Conservation (phyloP, 176 grass and related monocot species). For the Eragrostis nindensis region DNA sequence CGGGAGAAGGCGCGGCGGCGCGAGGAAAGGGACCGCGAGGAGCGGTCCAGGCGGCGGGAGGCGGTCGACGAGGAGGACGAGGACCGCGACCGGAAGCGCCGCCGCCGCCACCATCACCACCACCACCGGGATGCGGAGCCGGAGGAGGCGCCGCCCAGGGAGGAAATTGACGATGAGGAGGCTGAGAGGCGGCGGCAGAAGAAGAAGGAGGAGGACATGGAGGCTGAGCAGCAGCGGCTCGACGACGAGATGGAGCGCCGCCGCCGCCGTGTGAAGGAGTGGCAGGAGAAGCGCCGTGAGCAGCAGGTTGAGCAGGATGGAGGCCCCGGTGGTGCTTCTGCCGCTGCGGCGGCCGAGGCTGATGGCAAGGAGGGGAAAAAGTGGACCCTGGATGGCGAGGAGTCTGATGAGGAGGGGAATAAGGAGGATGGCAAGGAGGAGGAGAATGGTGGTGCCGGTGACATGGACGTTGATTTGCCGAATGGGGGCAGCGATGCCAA, state of each 20-base stretch:
- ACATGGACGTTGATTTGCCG: constrained; percentile 58
- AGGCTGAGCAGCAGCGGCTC: constrained; percentile 82
- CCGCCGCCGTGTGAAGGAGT: constrained; percentile 85
- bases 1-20: constrained; percentile 46
- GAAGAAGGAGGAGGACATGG: constrained; percentile 77
- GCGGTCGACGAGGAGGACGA: constrained; percentile 50
- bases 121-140: constrained; percentile 55
- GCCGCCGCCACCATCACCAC: constrained; percentile 56
- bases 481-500: constrained; percentile 47
- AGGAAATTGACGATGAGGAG: constrained; percentile 51
- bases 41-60: constrained; percentile 58
- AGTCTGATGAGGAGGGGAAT: constrained; percentile 87
- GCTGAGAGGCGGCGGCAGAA: constrained; percentile 48
- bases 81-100: constrained; percentile 66
- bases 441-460: constrained; percentile 17
- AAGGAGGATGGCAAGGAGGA: constrained; percentile 44
- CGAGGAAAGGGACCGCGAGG: constrained; percentile 59
- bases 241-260: constrained; percentile 95
- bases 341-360: neutral
- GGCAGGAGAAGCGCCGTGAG: constrained; percentile 87
- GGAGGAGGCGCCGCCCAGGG: constrained; percentile 37
- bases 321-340: neutral
- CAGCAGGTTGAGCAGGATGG: constrained; percentile 47
- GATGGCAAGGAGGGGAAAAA: constrained; percentile 69
- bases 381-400: constrained; percentile 95